phyloP scores from a whole-genome alignment of 768 basidiomycete species.

The Pisolithus microcarpus region DNA sequence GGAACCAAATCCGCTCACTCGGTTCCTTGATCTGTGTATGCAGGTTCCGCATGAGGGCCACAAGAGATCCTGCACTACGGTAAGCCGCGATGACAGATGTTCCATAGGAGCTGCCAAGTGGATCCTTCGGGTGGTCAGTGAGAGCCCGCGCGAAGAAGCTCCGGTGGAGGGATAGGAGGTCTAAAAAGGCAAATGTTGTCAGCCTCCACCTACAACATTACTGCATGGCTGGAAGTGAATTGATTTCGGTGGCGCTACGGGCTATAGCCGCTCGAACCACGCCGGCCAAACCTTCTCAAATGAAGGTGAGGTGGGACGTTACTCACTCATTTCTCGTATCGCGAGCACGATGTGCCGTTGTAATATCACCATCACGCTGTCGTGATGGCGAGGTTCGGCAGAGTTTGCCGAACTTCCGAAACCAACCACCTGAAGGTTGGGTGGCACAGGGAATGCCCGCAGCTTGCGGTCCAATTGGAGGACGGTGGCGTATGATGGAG shows the following conservation, averaged over 20 bases:
- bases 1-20: slow-evolving; percentile 57
- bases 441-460: slow-evolving; percentile 60
- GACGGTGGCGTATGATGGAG: slow-evolving; percentile 59
- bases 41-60: slow-evolving; percentile 63
- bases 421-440: slow-evolving; percentile 59
- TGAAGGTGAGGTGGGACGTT: neutral
- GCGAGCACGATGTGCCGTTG: slow-evolving; percentile 65
- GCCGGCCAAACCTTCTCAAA: neutral
- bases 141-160: slow-evolving; percentile 70
- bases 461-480: slow-evolving; percentile 62
- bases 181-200: slow-evolving; percentile 28
- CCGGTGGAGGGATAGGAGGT: slow-evolving; percentile 63
- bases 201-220: slow-evolving; percentile 1
- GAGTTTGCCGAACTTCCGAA: slow-evolving; percentile 48
- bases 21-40: slow-evolving; percentile 57
- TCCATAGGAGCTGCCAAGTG: slow-evolving; percentile 64
- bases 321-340: slow-evolving; percentile 63
- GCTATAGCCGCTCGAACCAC: neutral
- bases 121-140: slow-evolving; percentile 67
- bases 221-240: neutral
- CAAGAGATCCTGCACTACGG: slow-evolving; percentile 62
- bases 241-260: neutral
- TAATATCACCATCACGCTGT: slow-evolving; percentile 38
- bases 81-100: slow-evolving; percentile 71
- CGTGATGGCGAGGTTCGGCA: slow-evolving; percentile 34